These are phyloP conservation scores for Aspergillus brasiliensis DNA, from an alignment of 2,329 filamentous ascomycete species.

Conservation along the genomic window DNA sequence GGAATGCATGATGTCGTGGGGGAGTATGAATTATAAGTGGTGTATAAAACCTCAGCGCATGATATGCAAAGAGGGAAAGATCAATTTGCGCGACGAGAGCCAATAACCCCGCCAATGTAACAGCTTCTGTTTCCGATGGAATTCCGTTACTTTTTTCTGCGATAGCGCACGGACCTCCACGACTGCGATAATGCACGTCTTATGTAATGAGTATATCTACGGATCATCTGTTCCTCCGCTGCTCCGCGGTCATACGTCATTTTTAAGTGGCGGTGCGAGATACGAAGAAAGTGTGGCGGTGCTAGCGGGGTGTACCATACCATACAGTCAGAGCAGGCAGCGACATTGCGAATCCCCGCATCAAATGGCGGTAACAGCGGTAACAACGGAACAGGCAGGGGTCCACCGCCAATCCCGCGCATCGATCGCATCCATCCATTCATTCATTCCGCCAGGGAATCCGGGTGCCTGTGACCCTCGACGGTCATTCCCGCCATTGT, in stretches of 20 bases:
- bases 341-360: conserved; percentile 1
- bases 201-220: conserved; percentile 7
- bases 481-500: conserved; percentile 2
- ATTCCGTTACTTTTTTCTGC: conserved; percentile 19
- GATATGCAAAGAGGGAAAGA: neutral
- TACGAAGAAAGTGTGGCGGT: neutral
- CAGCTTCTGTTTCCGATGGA: neutral
- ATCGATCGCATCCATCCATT: neutral
- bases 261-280: neutral
- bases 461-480: conserved; percentile 19
- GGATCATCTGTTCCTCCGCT: conserved; percentile 11
- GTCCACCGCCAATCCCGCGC: conserved; percentile 5
- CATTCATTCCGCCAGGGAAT: conserved; percentile 12
- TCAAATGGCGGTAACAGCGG: neutral
- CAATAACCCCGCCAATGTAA: neutral
- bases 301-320: conserved; percentile 5
- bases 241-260: neutral
- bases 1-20: conserved; percentile 38
- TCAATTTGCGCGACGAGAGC: neutral
- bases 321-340: conserved; percentile 9
- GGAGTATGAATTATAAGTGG: neutral
- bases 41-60: neutral
- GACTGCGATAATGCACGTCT: conserved; percentile 14
- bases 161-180: conserved; percentile 23
- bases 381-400: neutral